Evolutionary conservation across 75 land plant genomes (phyloP), one percentile per base, ranked within the genome.

Genomic region (Gnetum montanum): DNA sequence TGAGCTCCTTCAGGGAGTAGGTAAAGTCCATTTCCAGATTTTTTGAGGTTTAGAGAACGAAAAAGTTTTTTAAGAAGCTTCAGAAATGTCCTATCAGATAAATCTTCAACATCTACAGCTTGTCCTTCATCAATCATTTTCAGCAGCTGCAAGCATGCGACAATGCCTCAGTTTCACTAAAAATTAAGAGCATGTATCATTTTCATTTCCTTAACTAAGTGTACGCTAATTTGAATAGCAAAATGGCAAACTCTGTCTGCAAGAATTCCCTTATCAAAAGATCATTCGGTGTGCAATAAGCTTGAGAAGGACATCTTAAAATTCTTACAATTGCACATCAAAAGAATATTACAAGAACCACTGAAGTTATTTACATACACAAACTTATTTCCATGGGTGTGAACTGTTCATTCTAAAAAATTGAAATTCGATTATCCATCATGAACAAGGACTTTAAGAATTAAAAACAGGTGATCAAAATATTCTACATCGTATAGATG

Each of bases 71-170:
- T 67, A 34, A 93, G 56, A 65, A 67, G 76, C 30, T 62, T 64
- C 11, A 60, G 59, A 48, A 93, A 60, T 28, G 61, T 44, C 38
- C 63, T 70, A 55, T 83, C 70, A 12, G 87, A 69, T 31, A 89
- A 49, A 19, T 79, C 90, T 22, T 58, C 61, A 24, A 85, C 67
- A 58, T 94, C 98, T 44, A 89, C 90, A 20, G 86, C 98, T 73
- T 94, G 90, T 12, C 98, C 96, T 63, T 66, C 70, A 62, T 94
- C 98, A 61, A 94, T 53, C 95, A 88, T 80, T 64, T 80, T 61
- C 62, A 94, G 60, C 38, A 93, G 80, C 98, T 93, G 83, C 70
- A 70, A 31, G 8, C 16, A 61, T 18, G 46, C 18, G 34, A 52
- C 0, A 57, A 41, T 24, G 30, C 19, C 34, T 34, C 66, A 12